Evolutionary conservation across 441 rosid species (phyloP).

Genomic region (Raphanus hybrid): DNA sequence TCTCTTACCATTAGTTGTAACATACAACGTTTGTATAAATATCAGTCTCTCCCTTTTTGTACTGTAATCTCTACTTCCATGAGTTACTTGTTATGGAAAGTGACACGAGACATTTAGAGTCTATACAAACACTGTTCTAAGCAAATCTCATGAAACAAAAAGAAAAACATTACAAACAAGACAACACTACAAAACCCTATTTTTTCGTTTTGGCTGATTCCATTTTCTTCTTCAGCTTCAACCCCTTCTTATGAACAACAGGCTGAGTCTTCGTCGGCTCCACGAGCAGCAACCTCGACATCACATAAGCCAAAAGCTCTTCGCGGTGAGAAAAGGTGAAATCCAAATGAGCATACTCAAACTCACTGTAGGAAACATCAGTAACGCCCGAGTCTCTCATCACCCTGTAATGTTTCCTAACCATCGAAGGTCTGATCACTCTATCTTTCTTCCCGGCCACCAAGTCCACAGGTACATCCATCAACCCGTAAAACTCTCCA

Average conservation of each 20-base stretch:
- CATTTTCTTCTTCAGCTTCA: conserved; percentile 53
- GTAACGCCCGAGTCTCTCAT: neutral
- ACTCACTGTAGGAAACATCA: conserved; percentile 1
- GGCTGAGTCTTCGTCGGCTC: conserved; percentile 2
- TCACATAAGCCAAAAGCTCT: conserved; percentile 7
- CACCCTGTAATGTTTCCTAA: conserved; percentile 1
- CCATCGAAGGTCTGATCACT: neutral
- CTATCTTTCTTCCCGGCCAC: neutral
- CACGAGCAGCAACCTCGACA: conserved; percentile 2
- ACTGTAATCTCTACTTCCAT: conserved; percentile 6
- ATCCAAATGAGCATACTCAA: conserved; percentile 11
- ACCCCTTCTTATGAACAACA: neutral
- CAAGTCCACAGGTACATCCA: neutral
- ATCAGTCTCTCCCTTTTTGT: neutral
- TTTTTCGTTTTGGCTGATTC: conserved; percentile 21
- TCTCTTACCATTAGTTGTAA: conserved; percentile 2
- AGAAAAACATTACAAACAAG: conserved; percentile 9
- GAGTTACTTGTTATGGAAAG: conserved; percentile 6
- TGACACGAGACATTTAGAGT: neutral
- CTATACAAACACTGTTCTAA: conserved; percentile 24
- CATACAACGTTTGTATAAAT: conserved; percentile 33
- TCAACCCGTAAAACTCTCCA: conserved; percentile 9
- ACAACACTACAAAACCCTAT: conserved; percentile 17
- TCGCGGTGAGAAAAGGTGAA: conserved; percentile 1
- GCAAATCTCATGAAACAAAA: conserved; percentile 1